Percentiles rank a stretch among this genome's conserved stretches.
Evolutionary conservation across 345 rosid genomes (phyloP).

Genomic region (Luvunga scandens): DNA sequence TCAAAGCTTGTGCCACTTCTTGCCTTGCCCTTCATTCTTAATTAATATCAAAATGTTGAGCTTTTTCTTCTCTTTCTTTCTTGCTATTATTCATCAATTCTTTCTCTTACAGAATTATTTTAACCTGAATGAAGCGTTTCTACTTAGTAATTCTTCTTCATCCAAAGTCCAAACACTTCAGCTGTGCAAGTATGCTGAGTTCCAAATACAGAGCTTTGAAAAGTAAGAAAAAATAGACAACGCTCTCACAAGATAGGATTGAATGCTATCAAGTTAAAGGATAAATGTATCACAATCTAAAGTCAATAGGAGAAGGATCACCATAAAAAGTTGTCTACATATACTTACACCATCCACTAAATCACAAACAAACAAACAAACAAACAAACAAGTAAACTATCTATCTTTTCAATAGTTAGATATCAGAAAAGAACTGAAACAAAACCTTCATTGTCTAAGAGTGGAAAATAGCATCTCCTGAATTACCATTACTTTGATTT

Average conservation of each 20-base stretch:
- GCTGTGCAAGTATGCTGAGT: background rate
- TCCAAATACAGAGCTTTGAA: background rate
- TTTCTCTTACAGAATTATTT: too few relatives aligned
- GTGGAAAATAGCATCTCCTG: constrained; percentile 11
- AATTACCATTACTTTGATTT: constrained; percentile 17
- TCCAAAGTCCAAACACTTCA: background rate
- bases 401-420: background rate
- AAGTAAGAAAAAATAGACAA: background rate
- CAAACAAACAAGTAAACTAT: background rate
- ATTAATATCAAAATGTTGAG: too few relatives aligned
- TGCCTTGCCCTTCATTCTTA: too few relatives aligned
- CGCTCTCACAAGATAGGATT: background rate
- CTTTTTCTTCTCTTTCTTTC: too few relatives aligned
- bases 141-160: background rate
- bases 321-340: background rate
- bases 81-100: too few relatives aligned
- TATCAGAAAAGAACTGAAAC: background rate
- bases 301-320: background rate
- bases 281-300: background rate
- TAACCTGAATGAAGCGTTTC: too few relatives aligned
- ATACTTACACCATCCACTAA: constrained; percentile 8
- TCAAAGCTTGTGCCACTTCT: too few relatives aligned
- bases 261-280: background rate
- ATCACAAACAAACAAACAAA: constrained; percentile 1
- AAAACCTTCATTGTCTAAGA: background rate